These are phyloP conservation scores for Cicer bijugum DNA, from an alignment of 306 rosid genomes.

Conservation along the genomic window DNA sequence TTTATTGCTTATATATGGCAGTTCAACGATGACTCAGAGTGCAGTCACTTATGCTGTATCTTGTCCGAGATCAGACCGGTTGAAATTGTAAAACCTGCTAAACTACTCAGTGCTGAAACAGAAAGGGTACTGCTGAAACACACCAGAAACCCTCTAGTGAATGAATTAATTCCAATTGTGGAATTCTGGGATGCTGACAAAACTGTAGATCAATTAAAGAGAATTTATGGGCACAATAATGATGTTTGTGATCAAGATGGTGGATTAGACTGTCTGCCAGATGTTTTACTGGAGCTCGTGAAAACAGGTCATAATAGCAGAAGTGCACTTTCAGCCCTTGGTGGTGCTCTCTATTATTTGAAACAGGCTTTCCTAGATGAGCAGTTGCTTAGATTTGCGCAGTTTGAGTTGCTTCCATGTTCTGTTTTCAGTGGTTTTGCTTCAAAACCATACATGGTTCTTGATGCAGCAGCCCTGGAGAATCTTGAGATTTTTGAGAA, in stretches of 20 bases:
- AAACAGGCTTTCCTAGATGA: conserved; percentile 92
- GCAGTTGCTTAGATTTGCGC: conserved; percentile 82
- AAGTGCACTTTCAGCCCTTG: conserved; percentile 94
- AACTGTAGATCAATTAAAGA: conserved; percentile 61
- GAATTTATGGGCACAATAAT: conserved; percentile 51
- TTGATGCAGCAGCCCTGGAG: conserved; percentile 92
- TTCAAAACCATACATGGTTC: conserved; percentile 89
- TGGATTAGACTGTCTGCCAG: conserved; percentile 61
- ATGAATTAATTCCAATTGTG: conserved; percentile 75
- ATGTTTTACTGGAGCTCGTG: conserved; percentile 70
- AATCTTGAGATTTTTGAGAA: conserved; percentile 96
- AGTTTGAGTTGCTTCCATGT: conserved; percentile 80
- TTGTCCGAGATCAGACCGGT: conserved; percentile 93
- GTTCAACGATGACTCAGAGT: conserved; percentile 86
- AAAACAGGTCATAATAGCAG: conserved; percentile 57
- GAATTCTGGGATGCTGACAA: conserved; percentile 91
- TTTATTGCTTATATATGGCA: conserved; percentile 42
- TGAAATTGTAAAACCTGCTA: conserved; percentile 87
- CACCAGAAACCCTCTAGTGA: conserved; percentile 85
- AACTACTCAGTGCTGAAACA: conserved; percentile 79
- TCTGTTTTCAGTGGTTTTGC: conserved; percentile 61
- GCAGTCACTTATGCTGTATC: conserved; percentile 79
- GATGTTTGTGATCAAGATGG: conserved; percentile 51
- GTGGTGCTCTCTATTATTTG: conserved; percentile 87
- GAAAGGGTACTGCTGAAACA: conserved; percentile 74